phyloP scores from a whole-genome alignment of 805 yeast genomes.

The Candida xyloterini region DNA sequence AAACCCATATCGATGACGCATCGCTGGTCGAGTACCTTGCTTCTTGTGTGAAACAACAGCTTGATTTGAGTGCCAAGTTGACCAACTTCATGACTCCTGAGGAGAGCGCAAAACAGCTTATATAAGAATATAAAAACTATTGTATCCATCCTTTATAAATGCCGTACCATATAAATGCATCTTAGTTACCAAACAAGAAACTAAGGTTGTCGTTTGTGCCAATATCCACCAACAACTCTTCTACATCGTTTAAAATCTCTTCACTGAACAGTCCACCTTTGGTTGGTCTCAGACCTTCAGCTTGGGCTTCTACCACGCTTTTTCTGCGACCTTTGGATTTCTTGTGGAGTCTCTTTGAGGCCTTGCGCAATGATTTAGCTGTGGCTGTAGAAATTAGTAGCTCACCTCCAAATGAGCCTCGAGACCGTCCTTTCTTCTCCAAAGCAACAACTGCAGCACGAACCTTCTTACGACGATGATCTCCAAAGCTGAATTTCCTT shows the following conservation, averaged over 20 bases:
- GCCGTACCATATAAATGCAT: constrained; percentile 7
- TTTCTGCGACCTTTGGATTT: constrained; percentile 52
- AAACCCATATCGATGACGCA: constrained; percentile 73
- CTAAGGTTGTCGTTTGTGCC: constrained; percentile 42
- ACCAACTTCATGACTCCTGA: constrained; percentile 48
- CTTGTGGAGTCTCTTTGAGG: constrained; percentile 22
- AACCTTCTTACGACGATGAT: constrained; percentile 13
- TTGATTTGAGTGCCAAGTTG: constrained; percentile 72
- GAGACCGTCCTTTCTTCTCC: constrained; percentile 26
- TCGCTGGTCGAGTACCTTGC: constrained; percentile 80
- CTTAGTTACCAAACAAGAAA: constrained; percentile 32
- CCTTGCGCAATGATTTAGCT: constrained; percentile 18
- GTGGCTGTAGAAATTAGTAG: constrained; percentile 22
- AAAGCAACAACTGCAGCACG: constrained; percentile 17
- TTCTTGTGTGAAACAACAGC: constrained; percentile 79
- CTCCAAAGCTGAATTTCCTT: constrained; percentile 26
- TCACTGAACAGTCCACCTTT: constrained; percentile 76
- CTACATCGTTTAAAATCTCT: constrained; percentile 69
- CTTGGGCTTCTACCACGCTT: constrained; percentile 69
- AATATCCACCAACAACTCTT: constrained; percentile 58
- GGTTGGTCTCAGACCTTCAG: constrained; percentile 72
- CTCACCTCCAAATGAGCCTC: constrained; percentile 26
- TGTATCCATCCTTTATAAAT: constrained; percentile 13
- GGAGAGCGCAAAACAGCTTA: constrained; percentile 28
- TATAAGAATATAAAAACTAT: not conserved